Evolutionary conservation across 805 yeast species (phyloP), one percentile per base, ranked within the genome.

Genomic region (Kluyveromyces wickerhamii): DNA sequence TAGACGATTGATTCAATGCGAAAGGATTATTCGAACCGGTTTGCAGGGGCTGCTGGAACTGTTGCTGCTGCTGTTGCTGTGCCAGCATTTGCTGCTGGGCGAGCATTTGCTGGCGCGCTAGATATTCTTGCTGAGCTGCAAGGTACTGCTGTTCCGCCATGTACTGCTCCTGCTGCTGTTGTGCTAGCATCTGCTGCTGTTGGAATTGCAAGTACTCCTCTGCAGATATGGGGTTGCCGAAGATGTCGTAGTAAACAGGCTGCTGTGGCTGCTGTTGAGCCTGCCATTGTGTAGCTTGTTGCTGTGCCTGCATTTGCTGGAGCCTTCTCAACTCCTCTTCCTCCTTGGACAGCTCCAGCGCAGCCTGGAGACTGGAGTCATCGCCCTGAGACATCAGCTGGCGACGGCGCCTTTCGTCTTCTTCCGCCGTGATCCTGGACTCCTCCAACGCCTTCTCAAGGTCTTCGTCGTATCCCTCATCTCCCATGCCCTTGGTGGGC

Each of bases 11-110:
- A 43, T 29, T 45, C 34, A 71, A 46, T 1, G 89, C 84, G 56
- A 83, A 83, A 34, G 94, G 94, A 57, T 82, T 83, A 57, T 82
- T 81, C 14, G 83, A 67, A 3, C 87, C 87, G 0, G 88, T 78
- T 42, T 71, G 68, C 44, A 77, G 60, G 4, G 85, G 85, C 40
- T 53, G 59, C 29, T 60, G 69, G 34, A 55, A 64, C 34, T 59
- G 60, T 13, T 54, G 63, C 29, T 60, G 66, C 34, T 48, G 41
- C 32, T 35, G 36, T 20, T 41, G 47, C 18, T 38, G 42, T 13
- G 28, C 26, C 9, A 41, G 40, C 18, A 38, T 42, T 28, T 48
- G 57, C 23, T 51, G 51, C 37, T 52, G 51, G 13, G 49, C 51
- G 32, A 45, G 26, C 37, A 40, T 42, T 32, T 50, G 57, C 17